Evolutionary conservation across 2,329 filamentous ascomycete species (phyloP).

Genomic region (Trichoderma koningiopsis): DNA sequence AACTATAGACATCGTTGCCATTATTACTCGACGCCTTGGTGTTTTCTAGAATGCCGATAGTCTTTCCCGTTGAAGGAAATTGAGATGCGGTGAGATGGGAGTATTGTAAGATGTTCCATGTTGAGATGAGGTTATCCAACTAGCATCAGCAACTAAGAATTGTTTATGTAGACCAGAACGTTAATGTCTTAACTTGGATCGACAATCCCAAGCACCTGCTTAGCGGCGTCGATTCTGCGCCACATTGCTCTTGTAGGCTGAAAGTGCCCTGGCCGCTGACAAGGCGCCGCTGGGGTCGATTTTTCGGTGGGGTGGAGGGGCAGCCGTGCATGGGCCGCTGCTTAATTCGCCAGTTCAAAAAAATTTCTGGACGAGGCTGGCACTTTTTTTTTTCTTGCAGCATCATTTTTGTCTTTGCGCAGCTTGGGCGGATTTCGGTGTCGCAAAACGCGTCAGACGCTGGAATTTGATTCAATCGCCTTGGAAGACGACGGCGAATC

Average conservation of each 20-base stretch:
- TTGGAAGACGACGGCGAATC: constrained; percentile 18
- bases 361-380: constrained; percentile 38
- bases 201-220: background rate
- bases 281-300: background rate
- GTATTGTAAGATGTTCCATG: background rate
- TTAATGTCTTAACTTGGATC: background rate
- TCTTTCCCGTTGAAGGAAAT: background rate
- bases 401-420: constrained; percentile 15
- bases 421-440: constrained; percentile 28
- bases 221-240: background rate
- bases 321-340: constrained; percentile 39
- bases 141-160: background rate
- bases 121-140: background rate
- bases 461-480: constrained; percentile 7
- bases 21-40: background rate
- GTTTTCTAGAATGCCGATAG: background rate
- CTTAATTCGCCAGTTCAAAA: constrained; percentile 39
- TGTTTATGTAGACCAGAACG: background rate
- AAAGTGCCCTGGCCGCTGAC: constrained; percentile 3
- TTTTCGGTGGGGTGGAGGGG: constrained; percentile 37
- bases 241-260: background rate
- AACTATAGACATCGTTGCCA: background rate
- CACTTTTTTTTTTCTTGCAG: constrained; percentile 36
- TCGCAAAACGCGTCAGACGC: constrained; percentile 4
- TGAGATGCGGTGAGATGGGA: background rate